Evolutionary conservation across 1,139 yeast species (phyloP).

Genomic region (Yamadazyma triangularis): DNA sequence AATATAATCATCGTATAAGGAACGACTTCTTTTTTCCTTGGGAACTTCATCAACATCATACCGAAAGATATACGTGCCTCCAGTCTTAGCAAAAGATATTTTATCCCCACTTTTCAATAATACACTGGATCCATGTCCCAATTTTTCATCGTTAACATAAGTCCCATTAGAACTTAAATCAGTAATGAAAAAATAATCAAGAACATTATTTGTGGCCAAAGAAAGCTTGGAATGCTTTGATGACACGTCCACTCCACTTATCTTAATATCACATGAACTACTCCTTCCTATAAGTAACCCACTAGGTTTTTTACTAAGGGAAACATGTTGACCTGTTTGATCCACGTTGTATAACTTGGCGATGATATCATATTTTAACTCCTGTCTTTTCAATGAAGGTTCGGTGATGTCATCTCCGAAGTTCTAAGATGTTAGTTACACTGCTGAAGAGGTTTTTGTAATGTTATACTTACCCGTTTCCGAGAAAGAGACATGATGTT

Average conservation of each 20-base stretch:
- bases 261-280: conserved; percentile 53
- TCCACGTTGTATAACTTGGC: conserved; percentile 33
- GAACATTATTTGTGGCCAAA: conserved; percentile 25
- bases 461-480: neutral
- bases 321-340: conserved; percentile 27
- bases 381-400: conserved; percentile 16
- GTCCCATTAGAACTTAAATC: conserved; percentile 70
- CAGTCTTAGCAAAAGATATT: conserved; percentile 55
- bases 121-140: conserved; percentile 46
- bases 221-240: conserved; percentile 59
- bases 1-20: conserved; percentile 59
- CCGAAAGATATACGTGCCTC: conserved; percentile 53
- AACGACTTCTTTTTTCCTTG: conserved; percentile 14
- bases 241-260: conserved; percentile 59
- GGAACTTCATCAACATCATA: conserved; percentile 27
- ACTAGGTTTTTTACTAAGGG: conserved; percentile 29
- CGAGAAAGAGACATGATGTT: neutral
- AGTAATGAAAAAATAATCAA: conserved; percentile 45
- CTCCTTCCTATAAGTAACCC: conserved; percentile 60
- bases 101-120: conserved; percentile 62
- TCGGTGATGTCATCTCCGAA: conserved; percentile 8
- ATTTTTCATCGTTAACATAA: conserved; percentile 51
- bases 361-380: conserved; percentile 16
- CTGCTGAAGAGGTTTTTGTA: neutral
- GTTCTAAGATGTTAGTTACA: conserved; percentile 6